Evolutionary conservation across 78 protist species (phyloP).

Genomic region (Polysphondylium violaceum): DNA sequence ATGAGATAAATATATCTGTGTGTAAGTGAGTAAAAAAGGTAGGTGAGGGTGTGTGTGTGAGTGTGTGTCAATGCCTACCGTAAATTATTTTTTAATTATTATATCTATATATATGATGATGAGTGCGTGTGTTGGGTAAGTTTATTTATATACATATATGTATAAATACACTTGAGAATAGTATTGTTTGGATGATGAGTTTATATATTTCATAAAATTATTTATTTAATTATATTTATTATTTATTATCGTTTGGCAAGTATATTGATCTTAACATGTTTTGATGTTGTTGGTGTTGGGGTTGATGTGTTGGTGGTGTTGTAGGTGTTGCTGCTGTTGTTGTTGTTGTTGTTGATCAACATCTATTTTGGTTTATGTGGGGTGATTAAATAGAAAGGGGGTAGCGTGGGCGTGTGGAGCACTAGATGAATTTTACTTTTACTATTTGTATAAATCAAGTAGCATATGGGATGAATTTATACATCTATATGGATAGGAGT

Average conservation of each 20-base stretch:
- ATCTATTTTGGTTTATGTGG: slow-evolving; percentile 55
- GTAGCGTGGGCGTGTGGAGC: too few relatives aligned
- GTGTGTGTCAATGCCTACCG: too few relatives aligned
- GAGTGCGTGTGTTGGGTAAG: too few relatives aligned
- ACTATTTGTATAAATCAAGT: slow-evolving; percentile 44
- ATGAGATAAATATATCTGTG: too few relatives aligned
- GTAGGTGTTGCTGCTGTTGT: not conserved
- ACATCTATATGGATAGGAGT: slow-evolving; percentile 31
- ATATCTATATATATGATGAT: too few relatives aligned
- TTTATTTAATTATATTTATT: not conserved
- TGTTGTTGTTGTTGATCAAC: slow-evolving; percentile 25
- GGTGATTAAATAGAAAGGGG: too few relatives aligned
- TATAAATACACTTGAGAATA: not conserved
- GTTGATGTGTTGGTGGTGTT: not conserved
- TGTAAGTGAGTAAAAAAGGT: too few relatives aligned
- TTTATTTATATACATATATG: not conserved
- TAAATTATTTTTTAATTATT: too few relatives aligned
- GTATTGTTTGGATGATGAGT: not conserved
- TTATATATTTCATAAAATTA: not conserved
- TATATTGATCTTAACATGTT: not conserved
- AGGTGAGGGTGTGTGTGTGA: too few relatives aligned
- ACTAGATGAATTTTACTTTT: slow-evolving; percentile 17
- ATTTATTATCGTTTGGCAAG: not conserved
- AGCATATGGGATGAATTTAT: slow-evolving; percentile 53
- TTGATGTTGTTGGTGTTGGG: slow-evolving; percentile 2